These are phyloP conservation scores for Yarrowia sp. DNA, from an alignment of 805 yeast genomes.

Conservation along the genomic window DNA sequence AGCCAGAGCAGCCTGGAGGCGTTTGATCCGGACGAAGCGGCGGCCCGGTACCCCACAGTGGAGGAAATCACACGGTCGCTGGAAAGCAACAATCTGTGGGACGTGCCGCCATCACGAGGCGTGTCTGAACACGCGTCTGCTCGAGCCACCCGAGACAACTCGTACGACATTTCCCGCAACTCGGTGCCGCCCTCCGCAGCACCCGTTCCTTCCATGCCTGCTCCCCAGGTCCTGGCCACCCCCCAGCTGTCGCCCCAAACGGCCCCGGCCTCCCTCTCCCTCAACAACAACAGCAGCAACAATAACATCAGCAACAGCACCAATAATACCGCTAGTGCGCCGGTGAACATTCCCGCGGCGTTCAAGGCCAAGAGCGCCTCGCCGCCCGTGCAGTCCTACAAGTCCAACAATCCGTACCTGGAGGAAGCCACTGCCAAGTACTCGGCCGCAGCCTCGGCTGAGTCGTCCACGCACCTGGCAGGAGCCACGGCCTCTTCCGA, in stretches of 20 bases:
- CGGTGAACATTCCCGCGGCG: constrained; percentile 19
- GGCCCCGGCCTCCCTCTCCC: not conserved
- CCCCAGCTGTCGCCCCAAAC: constrained; percentile 24
- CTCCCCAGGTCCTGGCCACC: not conserved
- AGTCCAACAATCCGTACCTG: constrained; percentile 39
- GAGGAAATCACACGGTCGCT: constrained; percentile 47
- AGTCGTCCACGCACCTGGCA: not conserved
- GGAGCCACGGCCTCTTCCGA: constrained; percentile 4
- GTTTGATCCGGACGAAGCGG: constrained; percentile 43
- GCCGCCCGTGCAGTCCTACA: constrained; percentile 39
- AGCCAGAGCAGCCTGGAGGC: constrained; percentile 33
- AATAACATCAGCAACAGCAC: not conserved
- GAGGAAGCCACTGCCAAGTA: constrained; percentile 24
- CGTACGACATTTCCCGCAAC: constrained; percentile 29
- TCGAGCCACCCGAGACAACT: constrained; percentile 29
- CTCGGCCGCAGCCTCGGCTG: constrained; percentile 11
- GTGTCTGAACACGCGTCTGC: constrained; percentile 19
- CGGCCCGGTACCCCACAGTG: constrained; percentile 48
- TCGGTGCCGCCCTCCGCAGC: constrained; percentile 10
- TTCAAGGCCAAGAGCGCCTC: constrained; percentile 37
- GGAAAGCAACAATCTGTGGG: constrained; percentile 40
- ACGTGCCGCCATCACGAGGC: constrained; percentile 36
- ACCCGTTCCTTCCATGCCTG: constrained; percentile 20
- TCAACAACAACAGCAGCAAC: constrained; percentile 1
- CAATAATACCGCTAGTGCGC: not conserved